These are phyloP conservation scores for Arthrobotrys musiformis DNA, from an alignment of 2,329 filamentous ascomycete species.

Conservation along the genomic window DNA sequence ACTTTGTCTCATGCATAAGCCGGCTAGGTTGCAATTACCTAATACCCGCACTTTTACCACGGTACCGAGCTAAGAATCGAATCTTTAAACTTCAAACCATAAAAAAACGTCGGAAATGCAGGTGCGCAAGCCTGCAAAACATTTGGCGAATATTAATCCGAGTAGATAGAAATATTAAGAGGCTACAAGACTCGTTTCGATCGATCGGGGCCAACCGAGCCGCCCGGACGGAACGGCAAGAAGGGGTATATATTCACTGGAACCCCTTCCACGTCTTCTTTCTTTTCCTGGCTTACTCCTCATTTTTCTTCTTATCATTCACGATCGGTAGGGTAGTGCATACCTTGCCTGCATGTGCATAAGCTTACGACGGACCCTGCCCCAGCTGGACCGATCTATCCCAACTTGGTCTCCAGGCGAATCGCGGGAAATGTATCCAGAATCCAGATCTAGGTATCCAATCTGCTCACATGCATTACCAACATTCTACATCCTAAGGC, in stretches of 20 bases:
- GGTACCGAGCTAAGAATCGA: background rate
- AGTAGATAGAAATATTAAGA: too few relatives aligned
- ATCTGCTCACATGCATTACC: background rate
- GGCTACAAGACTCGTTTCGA: background rate
- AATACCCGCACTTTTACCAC: background rate
- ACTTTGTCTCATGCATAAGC: background rate
- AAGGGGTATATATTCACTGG: background rate
- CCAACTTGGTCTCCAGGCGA: background rate
- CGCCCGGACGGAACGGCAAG: constrained; percentile 8
- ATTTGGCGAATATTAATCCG: background rate
- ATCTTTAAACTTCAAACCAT: background rate
- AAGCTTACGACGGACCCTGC: background rate
- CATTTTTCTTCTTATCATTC: background rate
- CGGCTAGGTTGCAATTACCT: background rate
- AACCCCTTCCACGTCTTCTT: background rate
- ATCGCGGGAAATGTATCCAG: background rate
- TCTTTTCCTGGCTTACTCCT: background rate
- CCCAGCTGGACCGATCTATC: background rate
- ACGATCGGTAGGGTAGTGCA: background rate
- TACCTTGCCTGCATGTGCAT: background rate
- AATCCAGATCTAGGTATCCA: background rate
- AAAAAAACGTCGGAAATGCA: background rate
- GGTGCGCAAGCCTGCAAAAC: background rate
- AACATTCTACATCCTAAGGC: background rate
- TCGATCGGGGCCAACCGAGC: constrained; percentile 4